Base-by-base conservation (phyloP, 208 protist species). In the Naegleria lovaniensis region DNA sequence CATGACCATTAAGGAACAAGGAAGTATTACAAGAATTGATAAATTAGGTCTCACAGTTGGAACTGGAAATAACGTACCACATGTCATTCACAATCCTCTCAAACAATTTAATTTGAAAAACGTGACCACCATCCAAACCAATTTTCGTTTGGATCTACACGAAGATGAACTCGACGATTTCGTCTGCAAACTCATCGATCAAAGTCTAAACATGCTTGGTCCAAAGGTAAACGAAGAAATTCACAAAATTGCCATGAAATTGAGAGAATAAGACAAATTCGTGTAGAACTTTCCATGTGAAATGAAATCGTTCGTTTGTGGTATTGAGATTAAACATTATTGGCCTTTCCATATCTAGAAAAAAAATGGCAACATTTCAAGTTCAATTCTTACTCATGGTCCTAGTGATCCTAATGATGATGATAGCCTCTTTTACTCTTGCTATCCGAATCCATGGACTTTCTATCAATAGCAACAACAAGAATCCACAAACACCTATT, bases 151-250 rank as follows among this genome's bases (percentile, higher is more conserved):
- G 22, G 39, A 89, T 89, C 15, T 48, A 9, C 59, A 19, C 0
- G 86, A 89, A 19, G 15, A 38, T 83, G 86, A 67, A 67, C 22
- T 83, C 25, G 39, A 75, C 48, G 86, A 83, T n/a, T 92, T 93
- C 59, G 84, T 90, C 51, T 55, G 96, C 76, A 89, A 94, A 79
- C 84, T 85, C 58, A 94, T 96, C 33, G 93, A 93, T 75, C 93
- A 94, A 40, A 92, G 85, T 33, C 91, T 95, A 6, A 93, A 76
- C 40, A 94, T 93, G 25, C 48, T 95, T 41, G 93, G 95, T 59
- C 94, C 94, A 13, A 55, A 90, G 19, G 59, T 95, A 1, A 89
- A 93, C 55, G 94, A 95, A 83, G 48, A 38, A 11, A 91, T 95
- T n/a, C 94, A 95, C 41, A 40, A 52, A 16, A 90, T 90, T 67